Conservation (phyloP, 176 grass and related monocot genomes). For the Carex littledalei region DNA sequence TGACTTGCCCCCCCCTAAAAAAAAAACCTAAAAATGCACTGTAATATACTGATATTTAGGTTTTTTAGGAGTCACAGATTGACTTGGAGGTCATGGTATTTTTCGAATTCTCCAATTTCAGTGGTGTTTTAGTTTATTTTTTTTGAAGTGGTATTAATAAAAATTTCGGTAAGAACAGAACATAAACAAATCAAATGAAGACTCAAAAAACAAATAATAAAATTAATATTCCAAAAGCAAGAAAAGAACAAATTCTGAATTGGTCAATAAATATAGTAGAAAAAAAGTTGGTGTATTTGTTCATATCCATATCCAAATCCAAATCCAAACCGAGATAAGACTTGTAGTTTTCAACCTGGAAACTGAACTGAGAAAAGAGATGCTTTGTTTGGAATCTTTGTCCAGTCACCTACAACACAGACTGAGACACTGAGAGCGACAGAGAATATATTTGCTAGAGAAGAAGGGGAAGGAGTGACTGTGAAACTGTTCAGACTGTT, state of each 20-base stretch:
- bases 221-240: too few species aligned
- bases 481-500: neutral
- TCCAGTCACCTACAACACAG: constrained; percentile 15
- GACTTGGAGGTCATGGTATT: too few species aligned
- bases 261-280: too few species aligned
- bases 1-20: too few species aligned
- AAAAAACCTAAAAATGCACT: too few species aligned
- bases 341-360: neutral
- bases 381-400: neutral
- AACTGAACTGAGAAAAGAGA: neutral
- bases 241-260: neutral
- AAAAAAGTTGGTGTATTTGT: neutral
- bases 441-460: constrained; percentile 7
- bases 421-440: constrained; percentile 13
- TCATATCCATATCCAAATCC: neutral
- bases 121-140: too few species aligned
- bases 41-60: too few species aligned
- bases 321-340: neutral
- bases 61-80: too few species aligned
- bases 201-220: too few species aligned
- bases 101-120: too few species aligned
- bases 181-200: neutral
- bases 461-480: neutral
- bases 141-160: too few species aligned
- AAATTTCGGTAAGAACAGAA: too few species aligned